These are phyloP conservation scores for Lyophyllum atratum DNA, from an alignment of 768 basidiomycete genomes.

Conservation along the genomic window DNA sequence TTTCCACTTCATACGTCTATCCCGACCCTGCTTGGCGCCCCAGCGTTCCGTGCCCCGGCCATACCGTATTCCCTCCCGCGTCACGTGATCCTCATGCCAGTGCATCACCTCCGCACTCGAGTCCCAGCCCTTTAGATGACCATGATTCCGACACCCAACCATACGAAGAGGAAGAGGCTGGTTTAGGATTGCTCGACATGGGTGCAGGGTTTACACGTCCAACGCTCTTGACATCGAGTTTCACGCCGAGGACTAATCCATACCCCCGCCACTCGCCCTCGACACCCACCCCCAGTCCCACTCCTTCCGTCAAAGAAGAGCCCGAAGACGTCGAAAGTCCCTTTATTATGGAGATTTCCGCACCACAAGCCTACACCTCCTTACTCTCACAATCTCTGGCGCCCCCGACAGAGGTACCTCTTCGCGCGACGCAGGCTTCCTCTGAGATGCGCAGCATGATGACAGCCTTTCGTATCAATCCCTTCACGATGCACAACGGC, in stretches of 20 bases:
- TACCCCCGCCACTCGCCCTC: conserved; percentile 8
- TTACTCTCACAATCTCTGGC: conserved; percentile 41
- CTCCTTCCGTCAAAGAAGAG: conserved; percentile 38
- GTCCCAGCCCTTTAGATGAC: conserved; percentile 5
- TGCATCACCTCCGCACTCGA: conserved; percentile 19
- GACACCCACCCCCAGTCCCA: conserved; percentile 4
- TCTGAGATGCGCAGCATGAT: conserved; percentile 75
- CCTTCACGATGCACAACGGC: conserved; percentile 67
- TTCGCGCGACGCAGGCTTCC: conserved; percentile 74
- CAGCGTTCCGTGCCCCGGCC: conserved; percentile 3
- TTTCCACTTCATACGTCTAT: background rate
- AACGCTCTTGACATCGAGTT: background rate
- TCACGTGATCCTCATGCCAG: background rate
- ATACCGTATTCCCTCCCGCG: background rate
- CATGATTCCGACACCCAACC: conserved; percentile 9
- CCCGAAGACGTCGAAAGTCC: conserved; percentile 38
- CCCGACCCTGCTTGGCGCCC: background rate
- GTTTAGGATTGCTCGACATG: too few relatives aligned
- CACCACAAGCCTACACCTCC: conserved; percentile 17
- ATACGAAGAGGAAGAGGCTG: too few relatives aligned
- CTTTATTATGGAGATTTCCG: conserved; percentile 48
- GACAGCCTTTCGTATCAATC: conserved; percentile 76
- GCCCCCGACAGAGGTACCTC: conserved; percentile 66
- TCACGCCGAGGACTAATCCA: background rate
- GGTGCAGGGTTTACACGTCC: too few relatives aligned